These are phyloP conservation scores for Boletus edulis DNA, from an alignment of 768 basidiomycete species.

Conservation along the genomic window DNA sequence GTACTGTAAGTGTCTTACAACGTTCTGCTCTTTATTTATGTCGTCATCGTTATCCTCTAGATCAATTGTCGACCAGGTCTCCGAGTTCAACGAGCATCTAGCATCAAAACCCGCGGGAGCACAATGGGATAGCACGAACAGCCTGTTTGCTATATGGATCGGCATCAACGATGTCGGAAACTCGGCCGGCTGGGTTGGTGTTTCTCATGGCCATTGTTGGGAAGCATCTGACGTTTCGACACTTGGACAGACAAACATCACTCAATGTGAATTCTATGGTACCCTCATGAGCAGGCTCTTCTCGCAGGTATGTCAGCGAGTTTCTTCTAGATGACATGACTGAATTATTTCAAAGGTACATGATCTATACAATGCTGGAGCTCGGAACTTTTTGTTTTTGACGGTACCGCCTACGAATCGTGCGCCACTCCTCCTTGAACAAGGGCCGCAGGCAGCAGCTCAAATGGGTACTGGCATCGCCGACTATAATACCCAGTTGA, in stretches of 20 bases:
- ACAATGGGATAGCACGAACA: conserved; percentile 54
- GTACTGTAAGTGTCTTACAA: conserved; percentile 45
- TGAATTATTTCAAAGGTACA: conserved; percentile 12
- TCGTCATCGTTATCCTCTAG: conserved; percentile 4
- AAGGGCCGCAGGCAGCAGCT: conserved; percentile 29
- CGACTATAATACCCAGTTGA: conserved; percentile 52
- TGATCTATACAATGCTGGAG: conserved; percentile 39
- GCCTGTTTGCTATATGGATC: conserved; percentile 68
- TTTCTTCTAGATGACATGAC: not conserved
- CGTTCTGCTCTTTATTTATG: not conserved
- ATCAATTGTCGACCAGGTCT: conserved; percentile 52
- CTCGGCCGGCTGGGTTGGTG: conserved; percentile 16
- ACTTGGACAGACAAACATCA: conserved; percentile 21
- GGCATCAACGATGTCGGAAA: conserved; percentile 62
- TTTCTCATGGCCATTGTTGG: not conserved
- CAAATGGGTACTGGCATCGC: conserved; percentile 36
- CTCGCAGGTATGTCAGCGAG: conserved; percentile 21
- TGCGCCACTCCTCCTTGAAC: conserved; percentile 49
- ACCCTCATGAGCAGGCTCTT: conserved; percentile 26
- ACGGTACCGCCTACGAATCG: conserved; percentile 60
- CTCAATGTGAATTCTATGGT: conserved; percentile 22
- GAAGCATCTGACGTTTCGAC: not conserved
- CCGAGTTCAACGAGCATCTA: conserved; percentile 48
- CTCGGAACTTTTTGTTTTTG: conserved; percentile 60
- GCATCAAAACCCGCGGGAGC: conserved; percentile 48